These are phyloP conservation scores for Xanthoceras sorbifolium DNA, from an alignment of 345 rosid species.

Conservation along the genomic window DNA sequence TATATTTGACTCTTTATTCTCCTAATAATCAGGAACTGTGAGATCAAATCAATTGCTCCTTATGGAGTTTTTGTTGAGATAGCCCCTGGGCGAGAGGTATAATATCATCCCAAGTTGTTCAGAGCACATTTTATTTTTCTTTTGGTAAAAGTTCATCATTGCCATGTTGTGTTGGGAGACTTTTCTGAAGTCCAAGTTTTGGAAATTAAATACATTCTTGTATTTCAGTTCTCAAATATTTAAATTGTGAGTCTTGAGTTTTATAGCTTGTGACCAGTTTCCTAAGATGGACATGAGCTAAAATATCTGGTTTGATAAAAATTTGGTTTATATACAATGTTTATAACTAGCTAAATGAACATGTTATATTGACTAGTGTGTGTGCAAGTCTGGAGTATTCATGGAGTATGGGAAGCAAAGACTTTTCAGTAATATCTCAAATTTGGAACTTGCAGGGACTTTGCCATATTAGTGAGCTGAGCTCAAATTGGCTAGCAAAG, in stretches of 20 bases:
- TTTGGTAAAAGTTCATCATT: neutral
- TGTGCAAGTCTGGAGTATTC: neutral
- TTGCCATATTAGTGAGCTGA: slow-evolving; percentile 97
- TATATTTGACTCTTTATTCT: slow-evolving; percentile 22
- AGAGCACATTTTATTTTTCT: neutral
- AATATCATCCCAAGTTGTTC: slow-evolving; percentile 16
- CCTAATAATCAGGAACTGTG: slow-evolving; percentile 71
- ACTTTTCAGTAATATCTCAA: slow-evolving; percentile 1
- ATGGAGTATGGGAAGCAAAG: neutral
- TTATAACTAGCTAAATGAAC: neutral
- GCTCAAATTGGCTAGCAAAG: slow-evolving; percentile 82
- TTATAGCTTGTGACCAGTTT: neutral
- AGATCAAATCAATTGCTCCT: slow-evolving; percentile 86
- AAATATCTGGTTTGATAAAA: neutral
- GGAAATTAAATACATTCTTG: neutral
- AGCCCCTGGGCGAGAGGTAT: slow-evolving; percentile 94
- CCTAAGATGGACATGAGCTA: neutral
- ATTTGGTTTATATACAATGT: neutral
- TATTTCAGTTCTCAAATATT: neutral
- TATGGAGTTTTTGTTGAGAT: slow-evolving; percentile 97
- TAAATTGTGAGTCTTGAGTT: neutral
- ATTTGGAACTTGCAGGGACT: slow-evolving; percentile 61
- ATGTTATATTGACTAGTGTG: slow-evolving; percentile 2
- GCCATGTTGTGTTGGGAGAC: neutral
- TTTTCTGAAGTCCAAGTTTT: slow-evolving; percentile 2